Base-by-base conservation (phyloP, 208 protist species). In the Leishmania guyanensis region DNA sequence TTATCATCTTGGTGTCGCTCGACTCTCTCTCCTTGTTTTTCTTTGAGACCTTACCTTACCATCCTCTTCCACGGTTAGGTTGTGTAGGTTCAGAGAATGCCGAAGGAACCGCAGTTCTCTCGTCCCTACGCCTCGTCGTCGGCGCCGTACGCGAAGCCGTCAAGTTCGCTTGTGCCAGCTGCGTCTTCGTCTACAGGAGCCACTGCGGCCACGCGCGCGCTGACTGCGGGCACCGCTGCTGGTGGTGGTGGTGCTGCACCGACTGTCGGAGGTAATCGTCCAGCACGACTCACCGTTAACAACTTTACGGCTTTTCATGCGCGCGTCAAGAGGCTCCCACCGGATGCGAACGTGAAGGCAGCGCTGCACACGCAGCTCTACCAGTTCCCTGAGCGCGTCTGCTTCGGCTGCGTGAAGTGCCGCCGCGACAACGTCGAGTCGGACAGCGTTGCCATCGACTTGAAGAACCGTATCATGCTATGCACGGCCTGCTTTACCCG, bases 371-470 rank as follows among this genome's bases (percentile, higher is more conserved):
- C 92, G 17, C 84, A 91, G 56, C 86, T 96, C 9, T 94, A 86
- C 70, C 93, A 96, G 79, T 91, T 96, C 68, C 70, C 78, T 1
- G 90, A 95, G 43, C 83, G 84, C 0, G 93, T 93, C 33, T 90
- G 77, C 78, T 96, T 95, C 76, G 86, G 85, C 75, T 96, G 93
- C 79, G 86, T 90, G 78, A 95, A 95, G 78, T 96, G 93, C 79
- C 88, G 91, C 33, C 84, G 91, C 3, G 91, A 96, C 84, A 92
- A 92, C 75, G 91, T 96, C 66, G 82, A 92, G 54, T 92, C 89
- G 8, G 91, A 96, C 84, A 89, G 86, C 46, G 79, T 96, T 26
- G 93, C 91, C 36, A 83, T 95, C 36, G 93, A 96, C 74, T 39
- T 84, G 51, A 84, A 84, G 51, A 91, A 94, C 58, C 85, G 88